phyloP scores from a whole-genome alignment of 2,329 filamentous ascomycete species.

The Thielaviopsis cerberus region DNA sequence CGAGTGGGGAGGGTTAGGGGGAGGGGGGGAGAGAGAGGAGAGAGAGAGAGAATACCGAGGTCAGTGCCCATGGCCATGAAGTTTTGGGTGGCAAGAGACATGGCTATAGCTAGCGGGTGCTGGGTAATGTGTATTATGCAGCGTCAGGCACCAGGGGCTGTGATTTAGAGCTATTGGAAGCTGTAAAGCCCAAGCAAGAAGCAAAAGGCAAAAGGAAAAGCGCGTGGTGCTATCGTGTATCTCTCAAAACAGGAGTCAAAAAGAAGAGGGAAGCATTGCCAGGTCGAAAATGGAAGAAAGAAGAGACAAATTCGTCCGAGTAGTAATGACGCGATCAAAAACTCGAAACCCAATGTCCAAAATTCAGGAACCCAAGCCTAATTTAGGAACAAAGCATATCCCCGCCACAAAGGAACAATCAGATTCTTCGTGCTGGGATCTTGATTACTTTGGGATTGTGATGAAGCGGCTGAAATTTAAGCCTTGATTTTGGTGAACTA shows the following conservation, averaged over 20 bases:
- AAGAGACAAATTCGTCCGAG: neutral
- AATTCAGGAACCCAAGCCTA: too few species aligned
- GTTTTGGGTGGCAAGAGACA: conserved; percentile 1
- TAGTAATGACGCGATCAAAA: neutral
- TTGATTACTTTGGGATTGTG: neutral
- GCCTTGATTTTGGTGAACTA: too few species aligned
- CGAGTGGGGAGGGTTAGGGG: conserved; percentile 38
- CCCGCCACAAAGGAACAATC: too few species aligned
- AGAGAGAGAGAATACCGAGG: conserved; percentile 20
- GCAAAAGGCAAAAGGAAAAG: too few species aligned
- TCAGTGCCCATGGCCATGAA: conserved; percentile 28
- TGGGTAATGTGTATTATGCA: neutral
- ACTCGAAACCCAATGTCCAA: neutral
- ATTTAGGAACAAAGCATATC: neutral
- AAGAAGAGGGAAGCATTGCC: neutral
- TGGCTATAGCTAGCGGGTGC: neutral
- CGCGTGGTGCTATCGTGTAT: too few species aligned
- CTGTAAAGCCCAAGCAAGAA: neutral
- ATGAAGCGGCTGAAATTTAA: neutral
- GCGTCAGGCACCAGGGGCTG: neutral
- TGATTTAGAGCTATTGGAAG: neutral
- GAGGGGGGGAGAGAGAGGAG: neutral
- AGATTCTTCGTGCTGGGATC: neutral
- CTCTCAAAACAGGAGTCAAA: too few species aligned
- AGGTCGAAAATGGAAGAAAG: neutral